A percentile compares a stretch with the other conserved stretches of the same genome.
Conservation (phyloP, 192 early-diverging fungal species). For the Podila epicladia region DNA sequence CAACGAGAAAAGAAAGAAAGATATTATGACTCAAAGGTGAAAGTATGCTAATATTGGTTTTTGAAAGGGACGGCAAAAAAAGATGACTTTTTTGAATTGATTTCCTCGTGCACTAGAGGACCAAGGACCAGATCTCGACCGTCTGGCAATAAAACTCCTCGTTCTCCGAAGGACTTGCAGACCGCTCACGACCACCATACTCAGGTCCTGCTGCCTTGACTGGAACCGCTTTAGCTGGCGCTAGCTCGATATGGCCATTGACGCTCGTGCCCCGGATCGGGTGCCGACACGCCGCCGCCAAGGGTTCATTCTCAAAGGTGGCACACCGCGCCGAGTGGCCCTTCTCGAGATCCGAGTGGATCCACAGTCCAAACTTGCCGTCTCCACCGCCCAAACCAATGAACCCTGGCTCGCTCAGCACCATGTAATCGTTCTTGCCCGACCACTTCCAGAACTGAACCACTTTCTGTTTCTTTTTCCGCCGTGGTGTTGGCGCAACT, state of each 20-base stretch:
- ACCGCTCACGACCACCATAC: neutral
- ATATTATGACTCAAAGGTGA: neutral
- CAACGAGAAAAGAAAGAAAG: neutral
- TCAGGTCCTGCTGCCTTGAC: neutral
- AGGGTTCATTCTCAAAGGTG: slow-evolving; percentile 80
- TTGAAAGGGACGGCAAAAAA: too few relatives aligned
- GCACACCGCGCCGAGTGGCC: slow-evolving; percentile 75
- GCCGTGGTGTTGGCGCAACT: neutral
- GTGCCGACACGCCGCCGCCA: slow-evolving; percentile 50
- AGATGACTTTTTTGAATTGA: neutral
- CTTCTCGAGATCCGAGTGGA: slow-evolving; percentile 73
- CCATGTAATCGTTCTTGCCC: slow-evolving; percentile 84
- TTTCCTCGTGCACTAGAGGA: neutral
- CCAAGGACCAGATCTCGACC: slow-evolving; percentile 43
- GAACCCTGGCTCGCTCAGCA: slow-evolving; percentile 76
- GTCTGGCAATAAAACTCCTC: slow-evolving; percentile 52
- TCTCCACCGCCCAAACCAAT: slow-evolving; percentile 83
- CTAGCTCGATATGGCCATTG: neutral
- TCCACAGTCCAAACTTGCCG: slow-evolving; percentile 80
- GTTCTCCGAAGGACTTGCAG: slow-evolving; percentile 11
- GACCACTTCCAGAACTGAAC: slow-evolving; percentile 72
- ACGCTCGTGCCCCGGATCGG: slow-evolving; percentile 6
- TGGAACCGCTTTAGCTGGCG: neutral
- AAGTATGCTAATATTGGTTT: too few relatives aligned
- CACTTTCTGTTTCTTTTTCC: slow-evolving; percentile 37